A percentile compares a stretch with the other conserved stretches of the same genome.
These are phyloP conservation scores for Backusella parvicylindrica DNA, from an alignment of 192 early-diverging fungal species.

Conservation along the genomic window DNA sequence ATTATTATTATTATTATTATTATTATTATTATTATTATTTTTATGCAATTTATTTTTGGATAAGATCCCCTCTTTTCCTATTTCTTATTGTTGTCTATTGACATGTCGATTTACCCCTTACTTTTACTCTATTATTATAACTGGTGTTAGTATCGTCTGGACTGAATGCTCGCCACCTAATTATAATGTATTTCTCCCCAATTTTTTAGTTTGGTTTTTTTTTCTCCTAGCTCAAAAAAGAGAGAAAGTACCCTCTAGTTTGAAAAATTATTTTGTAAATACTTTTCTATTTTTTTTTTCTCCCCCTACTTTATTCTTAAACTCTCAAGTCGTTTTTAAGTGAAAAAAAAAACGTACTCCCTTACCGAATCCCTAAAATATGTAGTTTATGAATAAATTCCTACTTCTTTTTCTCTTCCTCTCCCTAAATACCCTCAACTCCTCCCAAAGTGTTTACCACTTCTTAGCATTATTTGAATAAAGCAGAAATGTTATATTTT, in stretches of 20 bases:
- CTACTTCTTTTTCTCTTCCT: neutral
- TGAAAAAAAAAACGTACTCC: neutral
- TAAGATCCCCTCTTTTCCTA: neutral
- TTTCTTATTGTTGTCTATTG: constrained; percentile 1
- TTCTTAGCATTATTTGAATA: neutral
- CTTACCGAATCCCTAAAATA: neutral
- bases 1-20: neutral
- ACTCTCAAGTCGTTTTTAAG: neutral
- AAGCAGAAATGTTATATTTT: neutral
- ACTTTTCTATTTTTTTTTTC: neutral
- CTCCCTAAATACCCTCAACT: neutral
- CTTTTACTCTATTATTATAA: neutral
- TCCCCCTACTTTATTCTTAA: neutral
- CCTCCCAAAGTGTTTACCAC: neutral
- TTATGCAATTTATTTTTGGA: neutral
- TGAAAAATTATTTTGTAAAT: neutral
- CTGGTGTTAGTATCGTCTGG: neutral
- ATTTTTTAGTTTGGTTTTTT: neutral
- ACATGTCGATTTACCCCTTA: neutral
- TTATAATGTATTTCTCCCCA: neutral
- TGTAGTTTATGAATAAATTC: neutral
- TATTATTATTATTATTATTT: neutral
- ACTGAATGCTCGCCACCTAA: neutral
- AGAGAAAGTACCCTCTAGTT: neutral
- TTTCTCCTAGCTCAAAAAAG: neutral